Conservation (phyloP, 75 land plant species). For the Pseudotsuga menziesii region DNA sequence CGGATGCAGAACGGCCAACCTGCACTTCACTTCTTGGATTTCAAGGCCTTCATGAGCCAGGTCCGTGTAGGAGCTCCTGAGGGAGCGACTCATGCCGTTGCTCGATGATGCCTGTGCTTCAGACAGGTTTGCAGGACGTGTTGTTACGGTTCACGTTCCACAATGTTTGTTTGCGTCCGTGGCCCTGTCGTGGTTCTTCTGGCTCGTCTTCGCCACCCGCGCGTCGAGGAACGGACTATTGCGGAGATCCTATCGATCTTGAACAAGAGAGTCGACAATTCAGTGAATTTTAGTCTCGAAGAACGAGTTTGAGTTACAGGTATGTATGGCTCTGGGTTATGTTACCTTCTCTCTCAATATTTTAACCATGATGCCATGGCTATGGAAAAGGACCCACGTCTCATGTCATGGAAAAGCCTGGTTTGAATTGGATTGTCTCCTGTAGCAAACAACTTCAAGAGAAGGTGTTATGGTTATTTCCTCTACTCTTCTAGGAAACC, state of each 20-base stretch:
- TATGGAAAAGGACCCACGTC: too few relatives aligned
- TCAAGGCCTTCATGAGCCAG: conserved; percentile 24
- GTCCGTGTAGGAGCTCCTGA: conserved; percentile 15
- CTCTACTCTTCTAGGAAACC: too few relatives aligned
- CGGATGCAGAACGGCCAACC: too few relatives aligned
- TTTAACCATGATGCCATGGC: too few relatives aligned
- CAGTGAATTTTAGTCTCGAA: conserved; percentile 38
- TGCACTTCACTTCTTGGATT: too few relatives aligned
- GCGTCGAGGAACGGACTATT: conserved; percentile 33
- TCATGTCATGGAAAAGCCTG: too few relatives aligned
- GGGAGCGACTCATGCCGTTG: conserved; percentile 1
- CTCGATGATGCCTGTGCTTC: background rate
- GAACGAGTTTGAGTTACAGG: too few relatives aligned
- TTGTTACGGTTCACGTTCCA: conserved; percentile 34
- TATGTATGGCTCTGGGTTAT: too few relatives aligned
- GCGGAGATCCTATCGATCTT: background rate
- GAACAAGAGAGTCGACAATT: background rate
- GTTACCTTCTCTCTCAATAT: too few relatives aligned
- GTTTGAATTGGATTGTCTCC: too few relatives aligned
- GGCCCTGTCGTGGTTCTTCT: conserved; percentile 73
- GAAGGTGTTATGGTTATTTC: too few relatives aligned
- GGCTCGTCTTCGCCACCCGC: conserved; percentile 44
- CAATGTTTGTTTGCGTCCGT: conserved; percentile 39
- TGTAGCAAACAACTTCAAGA: too few relatives aligned
- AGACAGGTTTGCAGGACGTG: conserved; percentile 21